These are phyloP conservation scores for Besnoitia besnoiti DNA, from an alignment of 169 alveolate species.

Conservation along the genomic window DNA sequence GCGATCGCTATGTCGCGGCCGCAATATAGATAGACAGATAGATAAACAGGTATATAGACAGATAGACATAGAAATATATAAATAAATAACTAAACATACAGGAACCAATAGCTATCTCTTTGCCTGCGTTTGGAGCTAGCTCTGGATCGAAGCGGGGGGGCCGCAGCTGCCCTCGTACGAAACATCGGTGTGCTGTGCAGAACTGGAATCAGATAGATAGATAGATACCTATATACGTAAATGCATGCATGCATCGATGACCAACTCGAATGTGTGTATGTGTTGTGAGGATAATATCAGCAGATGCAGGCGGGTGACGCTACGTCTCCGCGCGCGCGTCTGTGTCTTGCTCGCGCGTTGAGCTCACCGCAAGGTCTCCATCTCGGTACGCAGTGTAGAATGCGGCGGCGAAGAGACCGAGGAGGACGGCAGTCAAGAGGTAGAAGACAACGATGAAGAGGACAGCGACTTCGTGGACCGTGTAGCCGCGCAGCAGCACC, in stretches of 20 bases:
- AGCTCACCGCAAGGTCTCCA: constrained; percentile 13
- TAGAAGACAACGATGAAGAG: constrained; percentile 56
- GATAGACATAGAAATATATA: constrained; percentile 2
- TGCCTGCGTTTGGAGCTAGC: too few relatives aligned
- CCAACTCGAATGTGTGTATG: not conserved
- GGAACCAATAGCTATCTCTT: not conserved
- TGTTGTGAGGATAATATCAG: too few relatives aligned
- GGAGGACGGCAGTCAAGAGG: constrained; percentile 42
- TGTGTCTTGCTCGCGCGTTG: too few relatives aligned
- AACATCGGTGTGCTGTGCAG: not conserved
- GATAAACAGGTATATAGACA: not conserved
- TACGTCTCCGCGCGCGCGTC: too few relatives aligned
- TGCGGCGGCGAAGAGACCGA: constrained; percentile 66
- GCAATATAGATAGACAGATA: not conserved
- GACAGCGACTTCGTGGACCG: constrained; percentile 61
- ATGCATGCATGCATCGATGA: not conserved
- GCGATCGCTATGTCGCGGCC: too few relatives aligned
- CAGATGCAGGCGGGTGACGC: too few relatives aligned
- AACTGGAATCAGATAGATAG: not conserved
- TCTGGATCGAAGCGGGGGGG: not conserved
- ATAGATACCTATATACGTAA: not conserved
- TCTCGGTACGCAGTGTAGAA: constrained; percentile 50
- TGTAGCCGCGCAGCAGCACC: constrained; percentile 58
- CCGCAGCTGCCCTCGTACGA: not conserved
- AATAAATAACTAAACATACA: not conserved